Conservation (phyloP, 1,139 yeast genomes). For the Debaryomycetaceae sp. region DNA sequence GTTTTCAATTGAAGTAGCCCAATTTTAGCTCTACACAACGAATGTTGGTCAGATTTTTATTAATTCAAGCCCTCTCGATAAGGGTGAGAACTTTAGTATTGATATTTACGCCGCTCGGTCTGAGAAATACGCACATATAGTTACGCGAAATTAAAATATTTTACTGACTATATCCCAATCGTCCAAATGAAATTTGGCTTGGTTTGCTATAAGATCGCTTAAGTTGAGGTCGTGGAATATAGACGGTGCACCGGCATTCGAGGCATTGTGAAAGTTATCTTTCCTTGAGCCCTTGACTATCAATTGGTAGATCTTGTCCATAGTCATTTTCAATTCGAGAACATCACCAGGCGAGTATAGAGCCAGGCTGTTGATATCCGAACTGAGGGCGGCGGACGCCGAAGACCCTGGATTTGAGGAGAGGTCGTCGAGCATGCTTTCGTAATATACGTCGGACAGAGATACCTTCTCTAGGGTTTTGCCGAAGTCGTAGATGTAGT, state of each 20-base stretch:
- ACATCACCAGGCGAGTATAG: constrained; percentile 1
- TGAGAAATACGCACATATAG: constrained; percentile 5
- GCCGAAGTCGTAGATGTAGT: constrained; percentile 18
- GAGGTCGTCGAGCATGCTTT: constrained; percentile 3
- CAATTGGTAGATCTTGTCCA: constrained; percentile 27
- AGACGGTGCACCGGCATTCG: constrained; percentile 6
- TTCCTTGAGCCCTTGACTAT: constrained; percentile 13
- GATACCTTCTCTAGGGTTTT: constrained; percentile 18
- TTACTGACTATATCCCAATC: constrained; percentile 46
- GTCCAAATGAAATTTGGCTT: constrained; percentile 29
- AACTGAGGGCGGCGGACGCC: neutral
- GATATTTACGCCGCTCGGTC: constrained; percentile 5
- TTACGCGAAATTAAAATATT: constrained; percentile 13
- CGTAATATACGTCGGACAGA: constrained; percentile 15
- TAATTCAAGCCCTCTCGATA: constrained; percentile 4
- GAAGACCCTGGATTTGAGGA: neutral
- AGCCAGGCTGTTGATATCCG: neutral
- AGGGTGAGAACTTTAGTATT: constrained; percentile 8
- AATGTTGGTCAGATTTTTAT: neutral
- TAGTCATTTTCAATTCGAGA: constrained; percentile 16
- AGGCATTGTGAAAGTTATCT: constrained; percentile 3
- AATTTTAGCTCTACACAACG: neutral
- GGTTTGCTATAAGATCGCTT: constrained; percentile 21
- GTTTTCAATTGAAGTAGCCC: neutral
- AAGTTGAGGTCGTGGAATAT: constrained; percentile 21